Conservation (phyloP, 768 basidiomycete species). For the Hortiboletus flavorubellus region DNA sequence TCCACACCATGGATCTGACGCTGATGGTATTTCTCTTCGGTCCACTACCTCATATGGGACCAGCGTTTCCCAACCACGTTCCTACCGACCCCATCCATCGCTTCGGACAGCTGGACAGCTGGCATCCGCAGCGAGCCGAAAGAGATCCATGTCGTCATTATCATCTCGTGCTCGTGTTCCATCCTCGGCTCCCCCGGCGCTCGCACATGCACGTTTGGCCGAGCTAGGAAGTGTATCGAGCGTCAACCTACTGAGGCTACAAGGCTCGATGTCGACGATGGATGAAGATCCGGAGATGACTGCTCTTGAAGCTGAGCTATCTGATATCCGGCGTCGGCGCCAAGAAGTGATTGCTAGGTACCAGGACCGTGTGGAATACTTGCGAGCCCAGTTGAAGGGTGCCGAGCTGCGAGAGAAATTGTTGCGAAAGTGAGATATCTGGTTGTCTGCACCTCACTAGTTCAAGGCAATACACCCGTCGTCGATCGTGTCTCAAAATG, state of each 20-base stretch:
- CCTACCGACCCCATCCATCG: conserved; percentile 39
- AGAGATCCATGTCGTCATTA: conserved; percentile 61
- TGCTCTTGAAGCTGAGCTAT: conserved; percentile 55
- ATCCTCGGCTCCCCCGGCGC: conserved; percentile 31
- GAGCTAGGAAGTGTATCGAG: conserved; percentile 40
- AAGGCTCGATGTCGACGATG: conserved; percentile 16
- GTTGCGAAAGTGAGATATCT: conserved; percentile 47
- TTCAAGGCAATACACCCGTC: conserved; percentile 2
- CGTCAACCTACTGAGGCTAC: conserved; percentile 50
- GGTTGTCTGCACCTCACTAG: neutral
- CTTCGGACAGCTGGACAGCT: conserved; percentile 35
- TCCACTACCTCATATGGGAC: conserved; percentile 52
- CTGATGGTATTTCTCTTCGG: conserved; percentile 49
- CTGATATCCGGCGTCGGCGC: conserved; percentile 64
- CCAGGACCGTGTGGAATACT: conserved; percentile 71
- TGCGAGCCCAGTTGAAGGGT: conserved; percentile 78
- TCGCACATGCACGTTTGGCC: conserved; percentile 29
- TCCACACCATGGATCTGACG: conserved; percentile 37
- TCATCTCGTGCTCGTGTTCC: conserved; percentile 42
- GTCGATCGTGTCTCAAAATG: conserved; percentile 10
- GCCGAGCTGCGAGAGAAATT: conserved; percentile 83
- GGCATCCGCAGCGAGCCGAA: conserved; percentile 40
- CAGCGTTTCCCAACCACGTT: conserved; percentile 44
- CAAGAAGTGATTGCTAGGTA: conserved; percentile 72
- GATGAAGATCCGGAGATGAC: conserved; percentile 37